Base-by-base conservation (phyloP, 2,329 filamentous ascomycete species). In the Stagonosporopsis cucurbitacearum region DNA sequence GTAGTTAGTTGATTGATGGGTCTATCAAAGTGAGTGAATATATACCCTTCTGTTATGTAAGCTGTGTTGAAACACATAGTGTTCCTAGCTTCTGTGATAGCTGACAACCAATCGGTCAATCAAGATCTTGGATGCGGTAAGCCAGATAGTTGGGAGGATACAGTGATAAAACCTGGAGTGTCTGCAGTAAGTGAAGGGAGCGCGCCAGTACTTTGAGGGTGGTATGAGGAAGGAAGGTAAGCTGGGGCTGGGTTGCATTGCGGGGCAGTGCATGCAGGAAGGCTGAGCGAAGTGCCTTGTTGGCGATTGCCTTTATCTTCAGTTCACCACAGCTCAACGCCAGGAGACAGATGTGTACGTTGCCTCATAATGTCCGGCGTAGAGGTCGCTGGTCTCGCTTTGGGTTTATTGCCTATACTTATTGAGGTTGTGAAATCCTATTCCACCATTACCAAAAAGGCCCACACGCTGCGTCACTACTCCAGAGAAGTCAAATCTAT, bases 361-460 rank as follows among this genome's bases (percentile, higher is more conserved):
- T 8, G 15, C 39, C 4, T 23, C 17, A 7, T 1, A 1, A 68
- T 68, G 62, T 62, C 60, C 32, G 62, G 64, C 4, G 19, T 70
- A 1, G 67, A 70, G 32, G 39, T 62, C 9, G 66, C 61, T n/a
- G 63, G 65, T 4, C 39, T 68, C 2, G 59, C 51, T 3, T 60
- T 70, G 19, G 67, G 65, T 11, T 53, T 69, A 4, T 19, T 71
- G 4, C 67, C 67, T 12, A 56, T 69, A 2, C 44, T 71, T 4
- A 44, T 69, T 7, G 64, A 69, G 52, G 56, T 57, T 6, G 35
- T 68, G 2, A 66, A 68, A 30, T 51, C 60, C 1, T 71, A 69
- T 32, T 53, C 55, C 6, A 36, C 26, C 1, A 36, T 65, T 3
- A 45, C 52, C 1, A 46, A 50, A 12, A 50, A 50, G 12, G 39